Base-by-base conservation (phyloP, 768 basidiomycete genomes). In the Infundibulicybe gibba region DNA sequence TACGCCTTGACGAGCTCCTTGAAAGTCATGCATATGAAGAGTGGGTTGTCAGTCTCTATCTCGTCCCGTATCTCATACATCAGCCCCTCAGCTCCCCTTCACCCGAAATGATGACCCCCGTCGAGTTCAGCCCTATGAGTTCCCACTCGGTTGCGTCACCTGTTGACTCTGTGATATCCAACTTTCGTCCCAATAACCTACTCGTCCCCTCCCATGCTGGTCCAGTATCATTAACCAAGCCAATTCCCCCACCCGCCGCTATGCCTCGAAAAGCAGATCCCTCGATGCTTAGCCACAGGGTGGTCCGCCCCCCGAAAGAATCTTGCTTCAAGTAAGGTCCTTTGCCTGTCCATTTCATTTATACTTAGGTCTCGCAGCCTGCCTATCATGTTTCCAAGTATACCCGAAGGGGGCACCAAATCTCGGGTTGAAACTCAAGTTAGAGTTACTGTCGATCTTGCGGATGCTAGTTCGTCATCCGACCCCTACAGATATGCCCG, bases 381-480 rank as follows among this genome's bases (percentile, higher is more conserved):
- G 47, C 77, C 88, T 19, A 87, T 95, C 48, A 73, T 90, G 61
- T 81, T 91, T 37, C 88, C 90, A 16, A 90, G 83, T 57, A 82
- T 95, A 45, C 91, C 93, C 5, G 79, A 81, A 55, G 69, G 72
- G 38, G 93, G 92, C 19, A 85, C 92, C 12, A 94, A 95, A 66
- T 92, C 89, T 40, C 81, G 93, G 31, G 93, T 95, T n/a, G 93
- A 95, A 64, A 95, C 93, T 2, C 93, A 95, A 71, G 84, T 95
- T 41, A 83, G 92, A 59, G 80, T 94, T 34, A 80, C 85, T 3
- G 72, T 95, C 33, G 87, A 92, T 59, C 72, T 91, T 41, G 86
- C 86, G 4, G 80, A 86, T 55, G 72, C 82, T 17, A 83, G 75
- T 55, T 79, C 83, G 4, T 74, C 79, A 1, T 72, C 74, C 6